Conservation (phyloP, 2,329 filamentous ascomycete genomes). For the Botrytis paeoniae region DNA sequence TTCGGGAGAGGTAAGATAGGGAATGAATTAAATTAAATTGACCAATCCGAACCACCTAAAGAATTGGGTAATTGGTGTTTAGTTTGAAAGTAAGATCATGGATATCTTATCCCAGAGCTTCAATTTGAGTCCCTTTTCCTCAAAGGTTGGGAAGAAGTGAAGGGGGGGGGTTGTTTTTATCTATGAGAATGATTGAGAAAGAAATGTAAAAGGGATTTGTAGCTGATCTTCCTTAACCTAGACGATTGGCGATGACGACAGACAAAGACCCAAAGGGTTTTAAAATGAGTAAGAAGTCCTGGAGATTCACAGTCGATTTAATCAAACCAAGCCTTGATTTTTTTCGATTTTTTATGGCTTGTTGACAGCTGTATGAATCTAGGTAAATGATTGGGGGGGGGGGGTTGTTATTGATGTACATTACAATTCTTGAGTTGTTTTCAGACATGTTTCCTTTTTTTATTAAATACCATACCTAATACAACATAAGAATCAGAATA, state of each 20-base stretch:
- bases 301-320: neutral
- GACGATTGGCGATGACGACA: slow-evolving; percentile 15
- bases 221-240: neutral
- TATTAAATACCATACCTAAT: neutral
- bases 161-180: neutral
- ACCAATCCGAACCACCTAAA: neutral
- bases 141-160: neutral
- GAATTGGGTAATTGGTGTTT: slow-evolving; percentile 4
- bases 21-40: slow-evolving; percentile 10
- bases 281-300: neutral
- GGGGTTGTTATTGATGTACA: neutral
- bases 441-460: slow-evolving; percentile 1
- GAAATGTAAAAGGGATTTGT: neutral
- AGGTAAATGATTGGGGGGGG: neutral
- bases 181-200: neutral
- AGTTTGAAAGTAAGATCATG: neutral
- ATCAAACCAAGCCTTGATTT: slow-evolving; percentile 8
- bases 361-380: neutral
- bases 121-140: neutral
- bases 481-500: neutral
- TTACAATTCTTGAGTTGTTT: slow-evolving; percentile 1
- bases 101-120: neutral
- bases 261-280: neutral
- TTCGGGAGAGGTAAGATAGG: slow-evolving; percentile 11
- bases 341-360: neutral